phyloP scores from a whole-genome alignment of 1,284 basidiomycete genomes.

The Sporisorium graminicola region DNA sequence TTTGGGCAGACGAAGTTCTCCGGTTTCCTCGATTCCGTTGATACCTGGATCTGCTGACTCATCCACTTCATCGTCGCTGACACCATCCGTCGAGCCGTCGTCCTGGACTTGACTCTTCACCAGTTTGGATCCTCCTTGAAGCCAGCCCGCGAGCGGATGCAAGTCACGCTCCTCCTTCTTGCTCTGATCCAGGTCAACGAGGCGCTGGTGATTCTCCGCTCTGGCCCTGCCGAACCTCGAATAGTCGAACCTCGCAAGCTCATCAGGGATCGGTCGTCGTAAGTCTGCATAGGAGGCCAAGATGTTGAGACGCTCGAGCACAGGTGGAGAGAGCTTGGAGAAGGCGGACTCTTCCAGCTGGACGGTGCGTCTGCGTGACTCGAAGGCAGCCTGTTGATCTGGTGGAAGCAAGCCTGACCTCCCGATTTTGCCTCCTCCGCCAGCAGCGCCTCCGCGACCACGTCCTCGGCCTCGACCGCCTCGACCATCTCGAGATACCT shows the following conservation, averaged over 20 bases:
- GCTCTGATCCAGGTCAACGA: slow-evolving; percentile 18
- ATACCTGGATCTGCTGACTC: slow-evolving; percentile 19
- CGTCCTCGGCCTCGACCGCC: slow-evolving; percentile 25
- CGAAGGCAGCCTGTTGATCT: slow-evolving; percentile 42
- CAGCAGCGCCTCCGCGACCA: slow-evolving; percentile 15
- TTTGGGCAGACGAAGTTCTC: slow-evolving; percentile 54
- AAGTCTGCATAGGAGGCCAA: slow-evolving; percentile 51
- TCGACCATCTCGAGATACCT: slow-evolving; percentile 15
- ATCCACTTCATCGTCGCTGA: slow-evolving; percentile 6
- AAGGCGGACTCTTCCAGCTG: slow-evolving; percentile 56
- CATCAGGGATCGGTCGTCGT: slow-evolving; percentile 31
- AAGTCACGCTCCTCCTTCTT: slow-evolving; percentile 14
- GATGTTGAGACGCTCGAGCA: slow-evolving; percentile 55
- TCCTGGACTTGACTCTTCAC: not conserved
- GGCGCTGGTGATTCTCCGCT: slow-evolving; percentile 31
- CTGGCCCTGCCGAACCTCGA: slow-evolving; percentile 44
- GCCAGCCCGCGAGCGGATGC: slow-evolving; percentile 38
- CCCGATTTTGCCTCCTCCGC: slow-evolving; percentile 18
- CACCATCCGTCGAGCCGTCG: slow-evolving; percentile 8
- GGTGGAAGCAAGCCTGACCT: slow-evolving; percentile 35
- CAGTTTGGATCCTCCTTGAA: not conserved
- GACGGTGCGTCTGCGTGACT: slow-evolving; percentile 37
- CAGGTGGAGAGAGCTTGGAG: slow-evolving; percentile 51
- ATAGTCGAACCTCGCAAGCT: slow-evolving; percentile 38
- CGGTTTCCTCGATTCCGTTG: slow-evolving; percentile 33